These are phyloP conservation scores for Marchantia polymorpha DNA, from an alignment of 225 moss, liverwort and hornwort species.

Conservation along the genomic window DNA sequence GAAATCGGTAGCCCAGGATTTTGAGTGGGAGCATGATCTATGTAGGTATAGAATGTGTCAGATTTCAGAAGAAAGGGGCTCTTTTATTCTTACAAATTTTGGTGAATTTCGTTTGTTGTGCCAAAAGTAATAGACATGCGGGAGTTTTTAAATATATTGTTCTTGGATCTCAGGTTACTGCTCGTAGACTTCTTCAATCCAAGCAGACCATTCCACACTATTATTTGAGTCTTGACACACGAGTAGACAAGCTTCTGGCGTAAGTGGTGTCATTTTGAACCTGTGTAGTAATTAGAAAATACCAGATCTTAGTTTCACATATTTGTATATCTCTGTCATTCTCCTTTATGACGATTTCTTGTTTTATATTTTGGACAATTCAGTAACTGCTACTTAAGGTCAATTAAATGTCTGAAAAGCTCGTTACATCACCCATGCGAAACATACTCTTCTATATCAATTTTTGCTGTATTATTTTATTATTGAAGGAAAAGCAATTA, in stretches of 20 bases:
- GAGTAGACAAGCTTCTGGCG: constrained; percentile 78
- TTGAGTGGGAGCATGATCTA: neutral
- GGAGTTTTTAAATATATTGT: neutral
- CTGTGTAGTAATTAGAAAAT: neutral
- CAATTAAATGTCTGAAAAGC: no score
- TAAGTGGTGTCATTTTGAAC: constrained; percentile 34
- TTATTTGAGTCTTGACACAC: constrained; percentile 84
- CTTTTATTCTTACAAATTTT: no score
- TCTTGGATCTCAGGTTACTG: constrained; percentile 50
- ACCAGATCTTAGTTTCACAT: neutral
- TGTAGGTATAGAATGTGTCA: neutral
- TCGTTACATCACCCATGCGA: no score
- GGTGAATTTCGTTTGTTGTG: neutral
- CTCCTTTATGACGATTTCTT: no score
- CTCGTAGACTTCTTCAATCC: constrained; percentile 75
- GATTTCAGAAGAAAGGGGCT: neutral
- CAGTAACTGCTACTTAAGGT: no score
- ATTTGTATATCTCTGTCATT: neutral
- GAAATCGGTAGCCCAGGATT: neutral
- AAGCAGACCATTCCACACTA: constrained; percentile 97
- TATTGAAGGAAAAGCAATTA: no score
- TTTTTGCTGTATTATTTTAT: no score
- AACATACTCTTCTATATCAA: no score
- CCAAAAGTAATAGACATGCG: no score
- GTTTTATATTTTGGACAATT: no score